Conservation (phyloP, 352 stramenopile genomes). For the Thalassiosira exigua region DNA sequence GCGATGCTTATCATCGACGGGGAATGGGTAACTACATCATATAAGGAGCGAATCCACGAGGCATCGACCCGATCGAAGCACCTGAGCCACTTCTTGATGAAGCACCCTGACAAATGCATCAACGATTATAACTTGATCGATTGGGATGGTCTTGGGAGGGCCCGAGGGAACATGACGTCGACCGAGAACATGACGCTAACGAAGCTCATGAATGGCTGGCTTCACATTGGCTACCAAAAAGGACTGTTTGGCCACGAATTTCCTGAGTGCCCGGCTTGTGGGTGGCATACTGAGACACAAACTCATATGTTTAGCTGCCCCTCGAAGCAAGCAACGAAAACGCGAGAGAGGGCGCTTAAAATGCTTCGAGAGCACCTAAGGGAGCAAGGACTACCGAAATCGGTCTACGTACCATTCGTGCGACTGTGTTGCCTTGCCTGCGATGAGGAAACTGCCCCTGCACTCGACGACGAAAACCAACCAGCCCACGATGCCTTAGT, state of each 20-base stretch:
- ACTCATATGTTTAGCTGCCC: conserved; percentile 6
- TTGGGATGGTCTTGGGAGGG: neutral
- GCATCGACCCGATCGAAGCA: neutral
- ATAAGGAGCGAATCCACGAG: conserved; percentile 4
- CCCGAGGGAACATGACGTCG: neutral
- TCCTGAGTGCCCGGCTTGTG: neutral
- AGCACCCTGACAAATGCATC: conserved; percentile 6
- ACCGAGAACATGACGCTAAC: neutral
- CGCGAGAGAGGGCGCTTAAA: too few relatives aligned
- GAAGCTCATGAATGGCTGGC: too few relatives aligned
- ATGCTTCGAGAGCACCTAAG: too few relatives aligned
- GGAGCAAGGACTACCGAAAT: too few relatives aligned
- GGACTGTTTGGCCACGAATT: neutral
- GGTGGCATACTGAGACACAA: neutral
- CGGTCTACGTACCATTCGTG: too few relatives aligned
- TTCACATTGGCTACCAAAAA: conserved; percentile 3
- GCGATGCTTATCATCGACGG: conserved; percentile 15
- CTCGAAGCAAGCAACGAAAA: too few relatives aligned
- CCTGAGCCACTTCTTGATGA: conserved; percentile 1
- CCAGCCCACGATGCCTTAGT: too few relatives aligned
- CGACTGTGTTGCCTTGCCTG: too few relatives aligned
- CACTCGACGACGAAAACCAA: too few relatives aligned
- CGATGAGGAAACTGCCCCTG: too few relatives aligned
- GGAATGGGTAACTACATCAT: conserved; percentile 10
- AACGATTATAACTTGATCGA: conserved; percentile 5